These are phyloP conservation scores for Entrophospora sp. DNA, from an alignment of 192 early-diverging fungal genomes.

Conservation along the genomic window DNA sequence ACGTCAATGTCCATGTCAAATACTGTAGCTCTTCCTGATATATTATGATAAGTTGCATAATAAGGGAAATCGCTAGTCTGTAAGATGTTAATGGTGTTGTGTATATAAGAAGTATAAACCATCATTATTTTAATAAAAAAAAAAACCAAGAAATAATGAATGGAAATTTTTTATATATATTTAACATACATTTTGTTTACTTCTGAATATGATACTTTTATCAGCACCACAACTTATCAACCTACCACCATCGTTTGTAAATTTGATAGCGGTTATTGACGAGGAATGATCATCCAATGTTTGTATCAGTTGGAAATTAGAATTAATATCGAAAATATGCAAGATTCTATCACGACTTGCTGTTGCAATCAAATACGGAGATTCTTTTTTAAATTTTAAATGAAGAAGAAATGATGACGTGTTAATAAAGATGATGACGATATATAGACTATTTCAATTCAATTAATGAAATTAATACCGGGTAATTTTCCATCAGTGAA, in stretches of 20 bases:
- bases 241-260: conserved; percentile 50
- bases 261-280: conserved; percentile 66
- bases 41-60: conserved; percentile 57
- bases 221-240: conserved; percentile 76
- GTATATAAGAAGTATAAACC: too few species aligned
- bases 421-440: not conserved
- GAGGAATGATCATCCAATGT: conserved; percentile 82
- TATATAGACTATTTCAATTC: too few species aligned
- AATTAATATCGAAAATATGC: conserved; percentile 62
- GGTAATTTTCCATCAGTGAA: conserved; percentile 36
- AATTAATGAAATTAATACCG: too few species aligned
- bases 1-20: conserved; percentile 65
- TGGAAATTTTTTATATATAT: not conserved
- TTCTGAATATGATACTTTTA: conserved; percentile 72
- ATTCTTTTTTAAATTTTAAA: conserved; percentile 14
- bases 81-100: too few species aligned
- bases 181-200: conserved; percentile 20
- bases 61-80: conserved; percentile 23
- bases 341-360: conserved; percentile 67
- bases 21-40: conserved; percentile 57
- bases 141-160: not conserved
- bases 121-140: too few species aligned
- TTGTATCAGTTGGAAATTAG: conserved; percentile 54
- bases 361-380: conserved; percentile 54
- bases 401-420: not conserved